Base-by-base conservation (phyloP, 2,329 filamentous ascomycete species). In the Chrysoporthe puriensis region DNA sequence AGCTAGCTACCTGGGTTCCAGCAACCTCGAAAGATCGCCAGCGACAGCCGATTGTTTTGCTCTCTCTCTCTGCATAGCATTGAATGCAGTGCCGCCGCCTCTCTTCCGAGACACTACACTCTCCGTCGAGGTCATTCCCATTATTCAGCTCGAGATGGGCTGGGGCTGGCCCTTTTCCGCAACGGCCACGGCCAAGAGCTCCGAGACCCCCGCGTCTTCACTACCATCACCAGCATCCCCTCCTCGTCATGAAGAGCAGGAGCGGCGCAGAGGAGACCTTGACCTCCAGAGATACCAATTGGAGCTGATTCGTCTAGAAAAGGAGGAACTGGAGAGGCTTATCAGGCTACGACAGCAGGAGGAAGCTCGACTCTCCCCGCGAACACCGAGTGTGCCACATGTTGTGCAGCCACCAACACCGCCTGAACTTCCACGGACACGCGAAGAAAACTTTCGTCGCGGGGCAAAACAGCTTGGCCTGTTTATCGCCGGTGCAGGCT, bases 401-500 rank as follows among this genome's bases (percentile, higher is more conserved):
- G 26, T 58, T 32, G 16, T 40, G 26, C 63, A 58, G 16, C 26
- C 42, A 50, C 16, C 52, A 4, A 14, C 32, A 11, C 50, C 43
- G 36, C 36, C 32, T 18, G 62, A 62, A 54, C 68, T 58, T n/a
- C 50, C 48, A n/a, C 52, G 36, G 73, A 75, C 69, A 66, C 73
- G 18, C 74, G 58, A 69, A 3, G 68, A 67, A 4, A 59, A 62
- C 14, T 61, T 67, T 4, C 76, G 79, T 62, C 85, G 87, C 74
- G 85, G 83, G 52, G 76, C 86, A 62, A 85, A 85, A 64, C 90
- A 94, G 77, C 79, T 93, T 16, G 84, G 88, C 34, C 79, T 97
- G 68, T 90, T 96, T 78, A 83, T 90, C 73, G 88, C 90, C 69
- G 95, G 95, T 54, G 85, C 91, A 13, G 84, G 87, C 66, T 96